A percentile compares a stretch with the other conserved stretches of the same genome.
These are phyloP conservation scores for Zygnema cylindricum DNA, from an alignment of 139 green algal species.

Conservation along the genomic window DNA sequence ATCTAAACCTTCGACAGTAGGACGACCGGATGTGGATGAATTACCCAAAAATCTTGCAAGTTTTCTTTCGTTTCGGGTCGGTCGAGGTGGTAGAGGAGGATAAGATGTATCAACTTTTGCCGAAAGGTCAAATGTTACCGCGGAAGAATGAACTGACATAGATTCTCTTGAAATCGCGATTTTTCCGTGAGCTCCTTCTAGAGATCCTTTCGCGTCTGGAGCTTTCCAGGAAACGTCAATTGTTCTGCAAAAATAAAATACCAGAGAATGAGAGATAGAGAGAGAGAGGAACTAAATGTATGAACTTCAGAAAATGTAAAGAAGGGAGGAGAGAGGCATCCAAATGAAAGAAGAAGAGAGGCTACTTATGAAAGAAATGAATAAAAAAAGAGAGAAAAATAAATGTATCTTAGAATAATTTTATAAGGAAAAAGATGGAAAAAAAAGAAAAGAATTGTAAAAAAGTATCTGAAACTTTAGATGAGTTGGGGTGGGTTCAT, in stretches of 20 bases:
- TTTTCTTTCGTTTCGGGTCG: neutral
- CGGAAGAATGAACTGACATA: constrained; percentile 1
- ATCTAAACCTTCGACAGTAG: constrained; percentile 54
- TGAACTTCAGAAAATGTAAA: neutral
- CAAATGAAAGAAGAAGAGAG: no score
- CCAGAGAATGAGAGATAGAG: neutral
- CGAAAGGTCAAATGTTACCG: constrained; percentile 46
- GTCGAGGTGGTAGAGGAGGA: constrained; percentile 33
- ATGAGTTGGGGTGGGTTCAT: no score
- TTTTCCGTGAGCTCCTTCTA: constrained; percentile 43
- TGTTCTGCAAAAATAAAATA: constrained; percentile 33
- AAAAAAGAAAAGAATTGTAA: no score
- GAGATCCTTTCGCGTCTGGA: constrained; percentile 55
- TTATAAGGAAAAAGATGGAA: no score
- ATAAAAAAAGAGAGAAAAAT: no score
- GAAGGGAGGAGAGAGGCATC: constrained; percentile 4
- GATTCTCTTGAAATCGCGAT: constrained; percentile 30
- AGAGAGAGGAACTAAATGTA: neutral
- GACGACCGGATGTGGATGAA: neutral
- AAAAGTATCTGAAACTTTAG: no score
- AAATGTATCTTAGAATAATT: no score
- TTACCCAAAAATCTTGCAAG: neutral
- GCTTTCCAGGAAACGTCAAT: constrained; percentile 71
- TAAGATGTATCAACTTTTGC: constrained; percentile 23
- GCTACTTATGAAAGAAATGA: no score